phyloP scores from a whole-genome alignment of 768 basidiomycete species.

The Mrakia frigida region DNA sequence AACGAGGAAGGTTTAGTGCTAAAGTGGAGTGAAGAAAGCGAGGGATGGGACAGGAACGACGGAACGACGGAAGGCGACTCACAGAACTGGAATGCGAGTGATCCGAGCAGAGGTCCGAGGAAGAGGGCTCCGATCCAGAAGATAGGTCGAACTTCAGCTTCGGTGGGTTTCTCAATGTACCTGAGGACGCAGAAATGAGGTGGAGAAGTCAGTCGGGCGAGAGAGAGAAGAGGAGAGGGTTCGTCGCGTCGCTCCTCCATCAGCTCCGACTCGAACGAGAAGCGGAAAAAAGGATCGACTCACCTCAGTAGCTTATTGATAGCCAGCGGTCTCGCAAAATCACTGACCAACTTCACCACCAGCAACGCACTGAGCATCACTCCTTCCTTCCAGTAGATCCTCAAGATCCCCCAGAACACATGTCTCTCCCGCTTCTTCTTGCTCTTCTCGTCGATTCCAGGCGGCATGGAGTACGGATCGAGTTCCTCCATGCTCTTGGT shows the following conservation, averaged over 20 bases:
- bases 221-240: no score
- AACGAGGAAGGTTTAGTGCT: neutral
- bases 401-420: constrained; percentile 51
- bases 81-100: constrained; percentile 45
- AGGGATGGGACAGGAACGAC: no score
- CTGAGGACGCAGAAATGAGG: neutral
- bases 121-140: constrained; percentile 70
- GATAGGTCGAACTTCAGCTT: constrained; percentile 49
- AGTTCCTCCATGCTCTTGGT: constrained; percentile 40
- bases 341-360: constrained; percentile 37
- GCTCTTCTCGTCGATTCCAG: constrained; percentile 38
- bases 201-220: neutral
- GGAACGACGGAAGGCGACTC: neutral
- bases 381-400: constrained; percentile 40
- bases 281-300: neutral
- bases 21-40: constrained; percentile 46
- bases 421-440: constrained; percentile 46
- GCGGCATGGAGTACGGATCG: constrained; percentile 44
- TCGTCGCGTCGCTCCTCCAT: neutral
- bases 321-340: constrained; percentile 37
- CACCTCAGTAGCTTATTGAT: constrained; percentile 20
- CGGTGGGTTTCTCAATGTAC: constrained; percentile 55
- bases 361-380: constrained; percentile 33
- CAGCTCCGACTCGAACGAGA: neutral
- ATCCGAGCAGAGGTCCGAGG: constrained; percentile 44